A percentile compares a stretch with the other conserved stretches of the same genome.
Conservation (phyloP, 306 rosid genomes). For the Castanea sativa region DNA sequence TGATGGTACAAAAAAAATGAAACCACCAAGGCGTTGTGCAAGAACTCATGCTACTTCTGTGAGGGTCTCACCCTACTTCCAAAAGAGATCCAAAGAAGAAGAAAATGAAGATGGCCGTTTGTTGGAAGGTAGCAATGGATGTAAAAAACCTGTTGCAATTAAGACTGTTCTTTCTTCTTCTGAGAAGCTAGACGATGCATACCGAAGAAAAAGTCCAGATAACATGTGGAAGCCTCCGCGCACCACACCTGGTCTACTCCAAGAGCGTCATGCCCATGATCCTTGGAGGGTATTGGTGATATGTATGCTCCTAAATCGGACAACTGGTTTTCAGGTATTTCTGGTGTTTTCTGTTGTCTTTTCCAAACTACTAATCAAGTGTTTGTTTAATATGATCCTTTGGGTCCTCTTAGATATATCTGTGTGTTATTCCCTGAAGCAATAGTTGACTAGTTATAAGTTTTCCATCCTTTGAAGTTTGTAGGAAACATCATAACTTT, state of each 20-base stretch:
- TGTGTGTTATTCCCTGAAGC: background rate
- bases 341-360: background rate
- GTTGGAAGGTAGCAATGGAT: background rate
- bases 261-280: constrained; percentile 60
- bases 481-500: background rate
- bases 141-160: background rate
- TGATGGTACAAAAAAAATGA: background rate
- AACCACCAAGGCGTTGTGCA: background rate
- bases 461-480: background rate
- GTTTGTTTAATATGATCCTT: background rate
- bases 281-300: constrained; percentile 82
- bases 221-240: constrained; percentile 72
- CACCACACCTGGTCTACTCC: constrained; percentile 49
- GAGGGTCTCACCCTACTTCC: constrained; percentile 33
- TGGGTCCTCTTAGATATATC: background rate
- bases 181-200: constrained; percentile 49
- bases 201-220: constrained; percentile 42
- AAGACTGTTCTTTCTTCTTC: constrained; percentile 21
- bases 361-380: background rate
- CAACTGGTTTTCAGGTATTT: constrained; percentile 55
- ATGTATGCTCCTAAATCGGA: constrained; percentile 63
- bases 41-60: constrained; percentile 10
- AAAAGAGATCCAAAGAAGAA: constrained; percentile 1
- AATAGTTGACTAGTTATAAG: background rate
- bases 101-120: background rate